Percentiles rank a stretch among this genome's conserved stretches.
Conservation (phyloP, 768 basidiomycete species). For the Nidula microcarpa region DNA sequence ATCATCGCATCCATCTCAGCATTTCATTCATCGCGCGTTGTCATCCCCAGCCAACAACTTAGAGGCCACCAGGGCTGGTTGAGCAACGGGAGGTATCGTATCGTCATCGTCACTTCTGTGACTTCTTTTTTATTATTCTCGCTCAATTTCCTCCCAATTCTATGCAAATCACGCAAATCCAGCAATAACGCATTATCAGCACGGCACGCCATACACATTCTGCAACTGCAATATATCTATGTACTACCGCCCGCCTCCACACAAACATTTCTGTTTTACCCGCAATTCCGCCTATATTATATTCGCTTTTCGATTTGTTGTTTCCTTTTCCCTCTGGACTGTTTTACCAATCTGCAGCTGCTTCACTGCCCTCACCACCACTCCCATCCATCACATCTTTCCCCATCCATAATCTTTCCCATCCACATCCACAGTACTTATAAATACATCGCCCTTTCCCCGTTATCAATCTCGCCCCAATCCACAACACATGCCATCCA, state of each 20-base stretch:
- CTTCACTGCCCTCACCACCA: constrained; percentile 12
- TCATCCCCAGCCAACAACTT: constrained; percentile 30
- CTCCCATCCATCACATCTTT: not conserved
- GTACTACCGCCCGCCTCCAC: constrained; percentile 22
- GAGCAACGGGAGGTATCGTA: constrained; percentile 15
- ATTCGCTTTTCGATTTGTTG: too few relatives aligned
- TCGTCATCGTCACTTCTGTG: constrained; percentile 12
- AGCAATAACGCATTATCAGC: constrained; percentile 15
- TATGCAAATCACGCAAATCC: constrained; percentile 18
- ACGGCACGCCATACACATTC: constrained; percentile 17
- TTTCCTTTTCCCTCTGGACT: constrained; percentile 7
- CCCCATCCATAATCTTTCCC: constrained; percentile 7
- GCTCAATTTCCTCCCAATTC: constrained; percentile 17
- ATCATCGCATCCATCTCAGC: constrained; percentile 27
- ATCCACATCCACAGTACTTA: constrained; percentile 8
- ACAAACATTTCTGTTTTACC: constrained; percentile 11
- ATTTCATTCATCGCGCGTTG: constrained; percentile 26
- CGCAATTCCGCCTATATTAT: constrained; percentile 12
- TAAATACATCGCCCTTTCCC: constrained; percentile 3
- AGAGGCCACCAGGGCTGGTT: constrained; percentile 46
- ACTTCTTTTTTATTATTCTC: constrained; percentile 13
- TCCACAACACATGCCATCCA: not conserved
- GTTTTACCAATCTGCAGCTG: constrained; percentile 4
- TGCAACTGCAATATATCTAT: constrained; percentile 23
- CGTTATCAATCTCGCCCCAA: not conserved